A percentile compares a stretch with the other conserved stretches of the same genome.
Conservation (phyloP, 129 eudicot genomes). For the Pulicaria dysenterica region DNA sequence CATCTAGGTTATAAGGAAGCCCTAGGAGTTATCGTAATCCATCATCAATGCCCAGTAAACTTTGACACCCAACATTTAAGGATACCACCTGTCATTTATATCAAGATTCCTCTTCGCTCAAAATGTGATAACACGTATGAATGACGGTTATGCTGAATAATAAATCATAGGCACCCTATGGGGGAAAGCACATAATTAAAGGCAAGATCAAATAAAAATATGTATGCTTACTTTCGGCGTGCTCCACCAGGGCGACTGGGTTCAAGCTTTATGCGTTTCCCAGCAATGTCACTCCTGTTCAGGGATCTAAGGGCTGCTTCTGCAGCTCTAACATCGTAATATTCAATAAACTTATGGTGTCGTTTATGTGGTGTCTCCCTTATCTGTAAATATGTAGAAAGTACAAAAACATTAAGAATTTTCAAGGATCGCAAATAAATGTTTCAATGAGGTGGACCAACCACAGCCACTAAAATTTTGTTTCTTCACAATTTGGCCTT, state of each 20-base stretch:
- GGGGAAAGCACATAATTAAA: no score
- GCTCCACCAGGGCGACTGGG: conserved; percentile 99
- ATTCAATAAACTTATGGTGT: conserved; percentile 89
- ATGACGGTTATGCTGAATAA: neutral
- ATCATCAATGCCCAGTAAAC: neutral
- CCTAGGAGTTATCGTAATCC: neutral
- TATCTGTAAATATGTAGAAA: conserved; percentile 50
- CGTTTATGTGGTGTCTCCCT: conserved; percentile 91
- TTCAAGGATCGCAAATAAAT: neutral
- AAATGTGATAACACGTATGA: neutral
- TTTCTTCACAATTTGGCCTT: neutral
- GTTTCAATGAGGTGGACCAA: neutral
- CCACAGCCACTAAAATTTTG: neutral
- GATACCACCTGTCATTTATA: no score
- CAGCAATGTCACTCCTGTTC: conserved; percentile 95
- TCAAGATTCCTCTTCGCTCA: conserved; percentile 2
- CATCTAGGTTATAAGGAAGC: neutral
- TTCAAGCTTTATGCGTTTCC: conserved; percentile 93
- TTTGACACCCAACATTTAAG: neutral
- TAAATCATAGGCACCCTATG: neutral
- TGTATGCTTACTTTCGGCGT: conserved; percentile 63
- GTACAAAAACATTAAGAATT: neutral
- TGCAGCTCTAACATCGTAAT: conserved; percentile 89
- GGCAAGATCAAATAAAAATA: neutral
- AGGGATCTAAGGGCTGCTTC: conserved; percentile 88